Percentiles rank a stretch among this genome's conserved stretches.
phyloP scores from a whole-genome alignment of 768 basidiomycete species.

The Melanogaster broomeanus region DNA sequence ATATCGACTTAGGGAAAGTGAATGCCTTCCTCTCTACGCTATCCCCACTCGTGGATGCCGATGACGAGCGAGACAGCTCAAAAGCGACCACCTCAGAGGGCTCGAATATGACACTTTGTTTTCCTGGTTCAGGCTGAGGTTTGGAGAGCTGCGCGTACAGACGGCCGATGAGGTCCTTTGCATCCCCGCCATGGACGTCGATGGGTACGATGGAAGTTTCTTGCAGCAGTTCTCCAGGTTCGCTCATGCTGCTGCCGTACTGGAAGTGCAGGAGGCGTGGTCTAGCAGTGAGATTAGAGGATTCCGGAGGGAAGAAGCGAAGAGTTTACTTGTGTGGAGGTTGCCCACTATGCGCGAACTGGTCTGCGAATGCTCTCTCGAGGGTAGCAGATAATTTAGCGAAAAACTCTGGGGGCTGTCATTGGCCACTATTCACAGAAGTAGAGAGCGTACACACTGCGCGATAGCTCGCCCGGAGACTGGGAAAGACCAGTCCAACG shows the following conservation, averaged over 20 bases:
- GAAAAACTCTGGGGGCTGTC: constrained; percentile 46
- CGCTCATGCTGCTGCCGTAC: constrained; percentile 47
- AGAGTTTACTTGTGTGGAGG: constrained; percentile 31
- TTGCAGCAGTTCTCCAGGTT: constrained; percentile 30
- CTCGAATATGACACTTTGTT: constrained; percentile 59
- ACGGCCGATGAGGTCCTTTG: constrained; percentile 61
- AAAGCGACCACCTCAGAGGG: constrained; percentile 69
- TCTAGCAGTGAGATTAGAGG: constrained; percentile 14
- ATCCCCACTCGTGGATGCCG: constrained; percentile 10
- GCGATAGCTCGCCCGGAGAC: constrained; percentile 44
- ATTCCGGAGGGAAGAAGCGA: neutral
- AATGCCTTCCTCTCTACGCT: constrained; percentile 40
- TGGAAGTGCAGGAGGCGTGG: constrained; percentile 55
- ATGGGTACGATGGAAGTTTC: constrained; percentile 54
- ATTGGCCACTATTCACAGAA: constrained; percentile 13
- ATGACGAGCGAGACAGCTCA: constrained; percentile 39
- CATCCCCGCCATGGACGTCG: constrained; percentile 43
- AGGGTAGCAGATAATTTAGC: constrained; percentile 42
- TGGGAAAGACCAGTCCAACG: constrained; percentile 39
- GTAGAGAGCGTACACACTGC: constrained; percentile 29
- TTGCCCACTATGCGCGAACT: constrained; percentile 36
- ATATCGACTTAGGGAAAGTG: constrained; percentile 63
- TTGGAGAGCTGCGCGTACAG: constrained; percentile 37
- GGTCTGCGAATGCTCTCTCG: constrained; percentile 44
- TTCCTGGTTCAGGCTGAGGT: constrained; percentile 27